These are phyloP conservation scores for Nemania sp. DNA, from an alignment of 2,329 filamentous ascomycete species.

Conservation along the genomic window DNA sequence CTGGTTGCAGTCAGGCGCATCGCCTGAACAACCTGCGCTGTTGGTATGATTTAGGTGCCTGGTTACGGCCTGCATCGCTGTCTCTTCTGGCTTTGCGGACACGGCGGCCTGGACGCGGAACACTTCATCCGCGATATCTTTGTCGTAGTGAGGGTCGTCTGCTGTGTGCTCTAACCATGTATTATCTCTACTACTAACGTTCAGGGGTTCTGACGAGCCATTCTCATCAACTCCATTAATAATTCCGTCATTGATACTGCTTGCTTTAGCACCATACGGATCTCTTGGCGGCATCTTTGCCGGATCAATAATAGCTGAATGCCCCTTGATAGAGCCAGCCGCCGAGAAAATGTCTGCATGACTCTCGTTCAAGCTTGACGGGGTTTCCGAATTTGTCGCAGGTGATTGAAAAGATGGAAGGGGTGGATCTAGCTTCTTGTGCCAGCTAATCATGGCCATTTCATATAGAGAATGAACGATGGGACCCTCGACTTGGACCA, in stretches of 20 bases:
- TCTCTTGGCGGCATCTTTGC: constrained; percentile 39
- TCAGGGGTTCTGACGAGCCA: background rate
- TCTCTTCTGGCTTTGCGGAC: constrained; percentile 62
- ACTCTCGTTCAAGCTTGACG: constrained; percentile 44
- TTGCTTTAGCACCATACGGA: constrained; percentile 26
- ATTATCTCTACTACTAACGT: background rate
- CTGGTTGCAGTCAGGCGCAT: constrained; percentile 65
- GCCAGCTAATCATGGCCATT: constrained; percentile 78
- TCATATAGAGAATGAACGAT: constrained; percentile 84
- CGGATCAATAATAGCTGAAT: constrained; percentile 48
- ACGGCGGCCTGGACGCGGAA: constrained; percentile 70
- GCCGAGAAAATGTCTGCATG: constrained; percentile 47
- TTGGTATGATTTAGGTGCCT: constrained; percentile 74
- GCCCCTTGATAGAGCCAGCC: constrained; percentile 49
- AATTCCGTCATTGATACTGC: no score
- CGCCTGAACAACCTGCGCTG: constrained; percentile 61
- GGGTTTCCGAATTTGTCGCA: constrained; percentile 54
- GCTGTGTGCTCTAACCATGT: constrained; percentile 64
- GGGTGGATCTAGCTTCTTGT: constrained; percentile 69
- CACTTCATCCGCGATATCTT: constrained; percentile 70
- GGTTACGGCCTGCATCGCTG: constrained; percentile 68
- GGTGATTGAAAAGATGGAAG: constrained; percentile 67
- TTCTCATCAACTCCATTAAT: background rate
- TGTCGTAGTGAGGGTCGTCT: constrained; percentile 73
- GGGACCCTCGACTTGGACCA: constrained; percentile 78